A percentile compares a stretch with the other conserved stretches of the same genome.
Evolutionary conservation across 164 flowering plant genomes (phyloP).

Genomic region (Brasenia schreberi): DNA sequence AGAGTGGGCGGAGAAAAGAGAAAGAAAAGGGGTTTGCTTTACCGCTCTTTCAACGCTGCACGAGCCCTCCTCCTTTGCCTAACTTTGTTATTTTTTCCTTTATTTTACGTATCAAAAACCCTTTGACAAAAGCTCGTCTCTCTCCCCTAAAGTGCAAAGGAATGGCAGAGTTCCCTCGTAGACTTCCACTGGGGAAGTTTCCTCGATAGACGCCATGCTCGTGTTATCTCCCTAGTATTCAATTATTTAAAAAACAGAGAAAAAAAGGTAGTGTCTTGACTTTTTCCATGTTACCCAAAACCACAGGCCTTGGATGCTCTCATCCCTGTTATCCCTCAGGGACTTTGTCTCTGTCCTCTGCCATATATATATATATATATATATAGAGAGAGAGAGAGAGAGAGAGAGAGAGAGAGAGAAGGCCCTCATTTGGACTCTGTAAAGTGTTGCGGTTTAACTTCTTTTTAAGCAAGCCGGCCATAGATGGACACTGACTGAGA

Average conservation of each 20-base stretch:
- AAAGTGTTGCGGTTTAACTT: too few species aligned
- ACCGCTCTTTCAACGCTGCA: neutral
- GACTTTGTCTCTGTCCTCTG: neutral
- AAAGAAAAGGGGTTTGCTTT: neutral
- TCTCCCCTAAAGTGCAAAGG: neutral
- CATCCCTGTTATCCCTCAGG: neutral
- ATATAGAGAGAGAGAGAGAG: too few species aligned
- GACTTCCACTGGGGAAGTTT: neutral
- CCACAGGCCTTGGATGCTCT: neutral
- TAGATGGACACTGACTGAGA: too few species aligned
- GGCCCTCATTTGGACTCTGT: too few species aligned
- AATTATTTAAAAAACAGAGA: too few species aligned
- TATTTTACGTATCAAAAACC: neutral
- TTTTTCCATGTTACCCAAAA: neutral
- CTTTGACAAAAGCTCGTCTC: neutral
- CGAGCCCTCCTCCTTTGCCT: neutral
- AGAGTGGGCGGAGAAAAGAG: neutral
- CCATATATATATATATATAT: too few species aligned
- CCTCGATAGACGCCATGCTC: neutral
- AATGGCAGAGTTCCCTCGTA: neutral
- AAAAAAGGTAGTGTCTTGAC: neutral
- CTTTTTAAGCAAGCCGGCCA: too few species aligned
- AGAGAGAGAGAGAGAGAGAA: too few species aligned
- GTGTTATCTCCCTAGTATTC: neutral
- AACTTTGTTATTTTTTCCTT: neutral